Conservation (phyloP, 2,329 filamentous ascomycete genomes). For the Alternaria rosae region DNA sequence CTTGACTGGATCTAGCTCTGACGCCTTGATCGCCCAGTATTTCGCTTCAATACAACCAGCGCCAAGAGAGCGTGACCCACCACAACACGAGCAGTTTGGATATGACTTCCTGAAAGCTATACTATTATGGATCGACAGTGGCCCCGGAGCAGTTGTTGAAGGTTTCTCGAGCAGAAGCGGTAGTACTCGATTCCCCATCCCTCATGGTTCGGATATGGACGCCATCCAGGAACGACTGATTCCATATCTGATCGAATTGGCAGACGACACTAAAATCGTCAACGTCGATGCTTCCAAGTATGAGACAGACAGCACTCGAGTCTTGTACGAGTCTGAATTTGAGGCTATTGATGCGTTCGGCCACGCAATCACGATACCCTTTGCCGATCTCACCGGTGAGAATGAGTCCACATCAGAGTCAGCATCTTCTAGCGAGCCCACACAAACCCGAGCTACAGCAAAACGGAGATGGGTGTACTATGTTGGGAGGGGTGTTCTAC, state of each 20-base stretch:
- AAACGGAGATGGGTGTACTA: constrained; percentile 66
- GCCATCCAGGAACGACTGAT: constrained; percentile 65
- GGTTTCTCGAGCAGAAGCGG: constrained; percentile 62
- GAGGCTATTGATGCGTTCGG: constrained; percentile 66
- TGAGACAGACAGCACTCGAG: constrained; percentile 61
- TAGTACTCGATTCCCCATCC: constrained; percentile 60
- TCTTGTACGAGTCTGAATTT: constrained; percentile 61
- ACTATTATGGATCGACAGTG: constrained; percentile 68
- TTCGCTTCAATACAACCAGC: constrained; percentile 61
- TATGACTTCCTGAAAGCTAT: constrained; percentile 72
- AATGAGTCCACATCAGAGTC: constrained; percentile 39
- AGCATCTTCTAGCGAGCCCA: constrained; percentile 28
- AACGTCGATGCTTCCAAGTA: constrained; percentile 67
- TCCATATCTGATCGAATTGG: constrained; percentile 64
- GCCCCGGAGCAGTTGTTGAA: constrained; percentile 61
- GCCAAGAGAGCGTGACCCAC: constrained; percentile 43
- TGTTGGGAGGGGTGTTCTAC: constrained; percentile 66
- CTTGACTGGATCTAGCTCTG: constrained; percentile 51
- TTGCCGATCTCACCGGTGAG: constrained; percentile 58
- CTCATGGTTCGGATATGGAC: constrained; percentile 57
- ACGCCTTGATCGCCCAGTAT: constrained; percentile 49
- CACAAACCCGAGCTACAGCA: constrained; percentile 55
- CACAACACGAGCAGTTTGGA: constrained; percentile 61
- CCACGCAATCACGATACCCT: constrained; percentile 60
- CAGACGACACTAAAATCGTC: constrained; percentile 59